phyloP scores from a whole-genome alignment of 1,139 yeast genomes.

The Taphrina deformans region DNA sequence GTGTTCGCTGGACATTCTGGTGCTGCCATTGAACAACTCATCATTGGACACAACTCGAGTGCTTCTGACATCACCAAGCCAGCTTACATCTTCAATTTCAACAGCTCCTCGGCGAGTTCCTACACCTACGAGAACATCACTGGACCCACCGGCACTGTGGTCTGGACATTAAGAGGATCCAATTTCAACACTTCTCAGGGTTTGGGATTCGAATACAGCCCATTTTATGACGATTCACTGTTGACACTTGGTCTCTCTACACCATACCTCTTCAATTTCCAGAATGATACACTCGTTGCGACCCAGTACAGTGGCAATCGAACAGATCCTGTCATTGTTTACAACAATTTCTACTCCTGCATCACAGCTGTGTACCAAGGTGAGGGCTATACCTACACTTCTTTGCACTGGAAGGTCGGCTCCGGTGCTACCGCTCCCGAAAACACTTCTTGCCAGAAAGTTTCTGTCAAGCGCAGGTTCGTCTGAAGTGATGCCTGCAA shows the following conservation, averaged over 20 bases:
- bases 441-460: slow-evolving; percentile 13
- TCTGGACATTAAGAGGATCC: slow-evolving; percentile 3
- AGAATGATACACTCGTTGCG: slow-evolving; percentile 4
- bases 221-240: slow-evolving; percentile 15
- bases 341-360: slow-evolving; percentile 15
- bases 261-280: background rate
- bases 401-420: slow-evolving; percentile 20
- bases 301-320: background rate
- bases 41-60: background rate
- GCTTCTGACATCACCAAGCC: background rate
- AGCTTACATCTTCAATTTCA: slow-evolving; percentile 16
- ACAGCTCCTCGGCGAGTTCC: background rate
- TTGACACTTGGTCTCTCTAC: background rate
- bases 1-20: slow-evolving; percentile 17
- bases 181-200: slow-evolving; percentile 5
- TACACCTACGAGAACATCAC: background rate
- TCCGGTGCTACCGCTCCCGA: slow-evolving; percentile 1
- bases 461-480: slow-evolving; percentile 25
- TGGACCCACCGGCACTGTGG: slow-evolving; percentile 7
- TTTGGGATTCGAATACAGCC: slow-evolving; percentile 7
- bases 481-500: background rate
- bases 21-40: slow-evolving; percentile 23
- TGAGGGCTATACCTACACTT: background rate
- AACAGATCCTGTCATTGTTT: background rate
- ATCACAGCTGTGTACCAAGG: background rate